Evolutionary conservation across 805 yeast genomes (phyloP).

Genomic region (Wickerhamomyces mucosus): DNA sequence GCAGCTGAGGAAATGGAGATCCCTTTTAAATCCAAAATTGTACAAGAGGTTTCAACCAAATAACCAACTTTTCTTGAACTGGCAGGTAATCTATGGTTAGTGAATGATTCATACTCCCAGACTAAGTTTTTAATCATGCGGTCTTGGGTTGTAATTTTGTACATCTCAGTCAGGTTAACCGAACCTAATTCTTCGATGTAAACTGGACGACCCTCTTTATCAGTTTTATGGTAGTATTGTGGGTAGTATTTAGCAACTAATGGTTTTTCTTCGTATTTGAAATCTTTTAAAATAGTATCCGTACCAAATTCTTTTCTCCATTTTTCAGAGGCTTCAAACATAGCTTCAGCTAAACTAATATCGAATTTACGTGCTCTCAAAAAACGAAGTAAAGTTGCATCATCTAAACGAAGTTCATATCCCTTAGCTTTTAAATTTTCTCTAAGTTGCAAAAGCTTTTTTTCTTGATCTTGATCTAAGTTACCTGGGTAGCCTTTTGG

Average conservation of each 20-base stretch:
- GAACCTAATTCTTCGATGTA: slow-evolving; percentile 90
- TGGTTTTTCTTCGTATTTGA: slow-evolving; percentile 89
- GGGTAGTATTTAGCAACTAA: slow-evolving; percentile 86
- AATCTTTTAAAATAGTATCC: slow-evolving; percentile 77
- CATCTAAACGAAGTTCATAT: slow-evolving; percentile 73
- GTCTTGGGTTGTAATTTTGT: slow-evolving; percentile 88
- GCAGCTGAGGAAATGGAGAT: slow-evolving; percentile 78
- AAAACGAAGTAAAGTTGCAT: slow-evolving; percentile 75
- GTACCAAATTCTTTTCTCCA: slow-evolving; percentile 89
- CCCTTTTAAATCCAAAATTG: slow-evolving; percentile 91
- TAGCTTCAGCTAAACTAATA: slow-evolving; percentile 61
- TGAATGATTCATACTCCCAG: slow-evolving; percentile 95
- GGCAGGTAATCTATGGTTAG: slow-evolving; percentile 80
- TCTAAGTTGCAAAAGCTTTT: slow-evolving; percentile 48
- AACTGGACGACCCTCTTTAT: slow-evolving; percentile 93
- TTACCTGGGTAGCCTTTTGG: slow-evolving; percentile 78
- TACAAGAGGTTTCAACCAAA: slow-evolving; percentile 91
- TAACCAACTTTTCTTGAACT: slow-evolving; percentile 75
- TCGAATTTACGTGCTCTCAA: slow-evolving; percentile 95
- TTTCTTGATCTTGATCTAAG: slow-evolving; percentile 59
- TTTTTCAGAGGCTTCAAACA: slow-evolving; percentile 80
- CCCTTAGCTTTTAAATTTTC: slow-evolving; percentile 52
- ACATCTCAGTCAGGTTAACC: slow-evolving; percentile 84
- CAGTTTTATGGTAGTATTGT: slow-evolving; percentile 95
- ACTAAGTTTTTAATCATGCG: slow-evolving; percentile 93